phyloP scores from a whole-genome alignment of 2,329 filamentous ascomycete species.

The Fusarium algeriense region DNA sequence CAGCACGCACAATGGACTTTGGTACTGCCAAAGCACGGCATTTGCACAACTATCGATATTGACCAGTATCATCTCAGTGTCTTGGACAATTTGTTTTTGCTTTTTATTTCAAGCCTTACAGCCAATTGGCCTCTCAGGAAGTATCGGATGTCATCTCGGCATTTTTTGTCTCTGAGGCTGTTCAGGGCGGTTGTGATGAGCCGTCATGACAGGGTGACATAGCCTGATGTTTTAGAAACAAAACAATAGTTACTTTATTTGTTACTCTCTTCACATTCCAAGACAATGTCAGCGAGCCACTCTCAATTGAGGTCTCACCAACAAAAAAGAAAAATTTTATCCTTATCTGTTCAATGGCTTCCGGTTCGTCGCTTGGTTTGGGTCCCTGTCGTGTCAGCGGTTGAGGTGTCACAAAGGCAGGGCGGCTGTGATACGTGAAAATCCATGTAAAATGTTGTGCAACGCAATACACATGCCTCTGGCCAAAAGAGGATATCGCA shows the following conservation, averaged over 20 bases:
- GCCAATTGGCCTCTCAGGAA: background rate
- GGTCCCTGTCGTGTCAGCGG: conserved; percentile 31
- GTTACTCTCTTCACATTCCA: conserved; percentile 28
- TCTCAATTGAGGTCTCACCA: conserved; percentile 30
- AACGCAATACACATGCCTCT: conserved; percentile 29
- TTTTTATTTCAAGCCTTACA: conserved; percentile 9
- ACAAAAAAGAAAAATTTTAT: background rate
- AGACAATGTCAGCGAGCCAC: conserved; percentile 23
- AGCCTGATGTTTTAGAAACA: conserved; percentile 23
- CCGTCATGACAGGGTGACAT: conserved; percentile 28
- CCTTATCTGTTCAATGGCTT: conserved; percentile 7
- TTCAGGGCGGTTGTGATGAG: conserved; percentile 20
- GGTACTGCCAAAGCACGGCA: conserved; percentile 18
- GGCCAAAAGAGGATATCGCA: conserved; percentile 12
- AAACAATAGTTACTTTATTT: conserved; percentile 19
- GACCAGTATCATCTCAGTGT: conserved; percentile 3
- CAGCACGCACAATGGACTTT: background rate
- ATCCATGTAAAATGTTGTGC: conserved; percentile 28
- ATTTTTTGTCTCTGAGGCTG: conserved; percentile 24
- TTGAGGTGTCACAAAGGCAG: conserved; percentile 26
- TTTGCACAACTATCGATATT: conserved; percentile 35
- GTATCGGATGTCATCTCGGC: conserved; percentile 7
- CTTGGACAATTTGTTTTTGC: conserved; percentile 15
- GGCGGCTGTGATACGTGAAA: conserved; percentile 30
- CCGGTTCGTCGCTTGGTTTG: conserved; percentile 31